phyloP scores from a whole-genome alignment of 129 eudicot genomes.

The Centaurea solstitialis region DNA sequence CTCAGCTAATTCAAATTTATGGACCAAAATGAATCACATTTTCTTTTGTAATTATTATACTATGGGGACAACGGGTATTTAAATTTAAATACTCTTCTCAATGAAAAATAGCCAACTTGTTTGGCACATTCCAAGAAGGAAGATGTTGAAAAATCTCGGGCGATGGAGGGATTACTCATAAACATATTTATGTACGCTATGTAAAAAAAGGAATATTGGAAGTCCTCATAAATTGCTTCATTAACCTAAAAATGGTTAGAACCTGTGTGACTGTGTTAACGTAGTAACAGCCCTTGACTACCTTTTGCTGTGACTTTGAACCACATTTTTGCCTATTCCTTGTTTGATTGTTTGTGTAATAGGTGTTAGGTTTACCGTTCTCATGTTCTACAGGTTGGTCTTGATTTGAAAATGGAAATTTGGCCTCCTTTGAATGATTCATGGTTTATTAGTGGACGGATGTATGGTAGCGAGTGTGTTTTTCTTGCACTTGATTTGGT shows the following conservation, averaged over 20 bases:
- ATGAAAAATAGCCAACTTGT: neutral
- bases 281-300: neutral
- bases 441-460: neutral
- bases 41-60: neutral
- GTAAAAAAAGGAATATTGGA: neutral
- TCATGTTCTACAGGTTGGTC: neutral
- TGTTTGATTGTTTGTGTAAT: neutral
- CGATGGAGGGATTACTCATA: neutral
- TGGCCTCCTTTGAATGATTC: neutral
- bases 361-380: neutral
- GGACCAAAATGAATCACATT: neutral
- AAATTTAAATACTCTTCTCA: neutral
- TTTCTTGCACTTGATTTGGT: neutral
- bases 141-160: neutral
- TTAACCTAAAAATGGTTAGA: neutral
- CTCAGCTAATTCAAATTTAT: neutral
- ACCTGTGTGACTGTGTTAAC: neutral
- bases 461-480: neutral
- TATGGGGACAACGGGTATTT: neutral
- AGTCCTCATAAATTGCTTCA: neutral
- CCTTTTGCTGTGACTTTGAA: neutral
- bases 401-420: neutral
- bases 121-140: neutral
- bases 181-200: neutral
- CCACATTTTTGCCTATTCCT: neutral